These are phyloP conservation scores for Lentinula detonsa DNA, from an alignment of 768 basidiomycete genomes.

Conservation along the genomic window DNA sequence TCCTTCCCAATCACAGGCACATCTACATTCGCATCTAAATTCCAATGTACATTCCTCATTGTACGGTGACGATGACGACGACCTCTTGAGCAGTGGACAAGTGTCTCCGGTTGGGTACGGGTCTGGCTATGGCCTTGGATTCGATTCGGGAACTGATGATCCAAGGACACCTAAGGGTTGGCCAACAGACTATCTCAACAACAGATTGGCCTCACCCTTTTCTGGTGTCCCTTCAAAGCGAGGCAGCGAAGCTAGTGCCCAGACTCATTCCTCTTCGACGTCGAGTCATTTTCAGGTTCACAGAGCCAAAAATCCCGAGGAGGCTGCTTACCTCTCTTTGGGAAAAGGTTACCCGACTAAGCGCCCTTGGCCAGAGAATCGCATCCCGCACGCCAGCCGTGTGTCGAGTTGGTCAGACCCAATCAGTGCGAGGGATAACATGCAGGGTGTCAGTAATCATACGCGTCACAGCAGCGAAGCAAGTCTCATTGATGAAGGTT, in stretches of 20 bases:
- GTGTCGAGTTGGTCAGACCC: slow-evolving; percentile 55
- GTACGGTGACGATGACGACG: slow-evolving; percentile 47
- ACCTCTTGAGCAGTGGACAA: slow-evolving; percentile 74
- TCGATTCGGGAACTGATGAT: slow-evolving; percentile 1
- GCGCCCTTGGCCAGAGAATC: slow-evolving; percentile 3
- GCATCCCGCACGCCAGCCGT: slow-evolving; percentile 24
- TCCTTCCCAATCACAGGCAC: not conserved
- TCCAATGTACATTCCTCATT: not conserved
- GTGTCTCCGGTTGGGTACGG: slow-evolving; percentile 62
- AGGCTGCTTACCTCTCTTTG: not conserved
- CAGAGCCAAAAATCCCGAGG: not conserved
- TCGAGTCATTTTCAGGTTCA: not conserved
- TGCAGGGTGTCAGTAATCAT: not conserved
- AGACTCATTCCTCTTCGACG: not conserved
- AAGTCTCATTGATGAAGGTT: slow-evolving; percentile 20
- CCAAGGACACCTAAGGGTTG: slow-evolving; percentile 2
- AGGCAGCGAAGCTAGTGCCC: not conserved
- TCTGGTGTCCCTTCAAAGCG: not conserved
- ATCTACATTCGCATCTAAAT: not conserved
- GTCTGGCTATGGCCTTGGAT: not conserved
- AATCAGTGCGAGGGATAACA: slow-evolving; percentile 30
- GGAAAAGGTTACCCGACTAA: slow-evolving; percentile 4
- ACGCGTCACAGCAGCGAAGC: not conserved
- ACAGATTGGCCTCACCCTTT: not conserved
- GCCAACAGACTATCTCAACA: not conserved